Percentiles rank a stretch among this genome's conserved stretches.
Conservation (phyloP, 2,329 filamentous ascomycete species). For the Beauveria sp. region DNA sequence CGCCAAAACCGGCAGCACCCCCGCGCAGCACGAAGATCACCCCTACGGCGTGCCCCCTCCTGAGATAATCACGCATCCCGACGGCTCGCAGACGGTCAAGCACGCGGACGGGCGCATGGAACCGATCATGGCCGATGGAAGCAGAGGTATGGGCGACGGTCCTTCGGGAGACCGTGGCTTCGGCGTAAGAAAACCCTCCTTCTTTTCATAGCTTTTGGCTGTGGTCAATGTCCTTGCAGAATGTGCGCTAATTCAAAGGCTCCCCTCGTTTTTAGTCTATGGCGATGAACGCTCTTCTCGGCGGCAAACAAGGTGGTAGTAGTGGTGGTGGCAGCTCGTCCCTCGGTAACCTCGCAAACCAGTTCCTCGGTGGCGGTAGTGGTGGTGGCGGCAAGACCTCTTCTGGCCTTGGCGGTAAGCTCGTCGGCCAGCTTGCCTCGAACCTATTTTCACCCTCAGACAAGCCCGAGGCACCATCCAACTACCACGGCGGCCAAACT, state of each 20-base stretch:
- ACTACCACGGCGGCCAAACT: slow-evolving; percentile 41
- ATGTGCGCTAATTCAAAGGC: neutral
- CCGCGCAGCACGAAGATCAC: slow-evolving; percentile 47
- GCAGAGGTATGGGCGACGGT: slow-evolving; percentile 42
- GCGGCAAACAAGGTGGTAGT: slow-evolving; percentile 35
- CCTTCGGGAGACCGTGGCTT: slow-evolving; percentile 53
- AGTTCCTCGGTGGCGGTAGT: slow-evolving; percentile 35
- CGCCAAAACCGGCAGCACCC: slow-evolving; percentile 54
- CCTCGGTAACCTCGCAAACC: slow-evolving; percentile 39
- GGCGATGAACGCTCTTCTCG: slow-evolving; percentile 52
- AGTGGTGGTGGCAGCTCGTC: slow-evolving; percentile 28
- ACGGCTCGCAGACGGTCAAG: slow-evolving; percentile 54
- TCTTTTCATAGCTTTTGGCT: slow-evolving; percentile 10
- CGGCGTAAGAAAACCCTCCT: slow-evolving; percentile 45
- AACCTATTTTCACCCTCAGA: slow-evolving; percentile 43
- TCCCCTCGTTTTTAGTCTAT: slow-evolving; percentile 37
- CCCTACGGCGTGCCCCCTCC: slow-evolving; percentile 53
- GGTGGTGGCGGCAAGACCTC: slow-evolving; percentile 28
- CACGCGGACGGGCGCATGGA: slow-evolving; percentile 55
- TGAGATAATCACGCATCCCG: slow-evolving; percentile 53
- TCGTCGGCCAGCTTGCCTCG: slow-evolving; percentile 49
- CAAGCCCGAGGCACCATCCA: slow-evolving; percentile 39
- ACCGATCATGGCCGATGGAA: slow-evolving; percentile 46
- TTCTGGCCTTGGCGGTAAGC: slow-evolving; percentile 39
- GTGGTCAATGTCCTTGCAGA: neutral